Base-by-base conservation (phyloP, 1,139 yeast species). In the Lodderomyces margitis region DNA sequence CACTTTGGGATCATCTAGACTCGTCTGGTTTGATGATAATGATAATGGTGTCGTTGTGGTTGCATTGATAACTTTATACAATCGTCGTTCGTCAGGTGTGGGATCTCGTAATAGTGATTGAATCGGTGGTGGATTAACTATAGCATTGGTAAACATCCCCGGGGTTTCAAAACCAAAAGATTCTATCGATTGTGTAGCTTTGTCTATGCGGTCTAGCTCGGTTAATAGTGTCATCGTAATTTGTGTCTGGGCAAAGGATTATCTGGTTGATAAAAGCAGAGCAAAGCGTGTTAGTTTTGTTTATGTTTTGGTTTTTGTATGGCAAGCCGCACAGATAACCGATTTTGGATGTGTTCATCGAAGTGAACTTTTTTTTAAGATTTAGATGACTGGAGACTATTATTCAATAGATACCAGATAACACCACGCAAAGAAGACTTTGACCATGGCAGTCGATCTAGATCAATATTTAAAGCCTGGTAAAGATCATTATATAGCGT, bases 121-220 rank as follows among this genome's bases (percentile, higher is more conserved):
- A 44, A 82, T 80, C 30, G 75, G 74, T 1, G 83, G 83, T 27
- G 73, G 64, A 25, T 68, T 61, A 9, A 79, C 68, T 16, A 82
- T 64, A 5, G 89, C 81, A 53, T 82, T 82, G 31, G 87, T 79
- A 59, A 83, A 83, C 27, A 79, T 71, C 1, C 87, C 86, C 0
- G 85, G 75, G 0, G 72, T 66, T 2, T 68, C 57, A 53, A 80
- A 80, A 41, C 73, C 59, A 8, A 71, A 64, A 2, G 67, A 42
- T 23, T 55, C 52, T 9, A 64, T 47, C 1, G 52, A 43, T 15
- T 53, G 51, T 20, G 52, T 47, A 48, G 58, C 56, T 25, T 53
- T 55, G 12, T 59, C 55, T 21, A 60, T 53, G 27, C 56, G 49
- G 9, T 60, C 58, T n/a, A 64, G 44, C 38, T 56, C 60, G 46